Evolutionary conservation across 108 stramenopile genomes (phyloP), one percentile per base, ranked within the genome.

Genomic region (Cyclotella kingstonii): DNA sequence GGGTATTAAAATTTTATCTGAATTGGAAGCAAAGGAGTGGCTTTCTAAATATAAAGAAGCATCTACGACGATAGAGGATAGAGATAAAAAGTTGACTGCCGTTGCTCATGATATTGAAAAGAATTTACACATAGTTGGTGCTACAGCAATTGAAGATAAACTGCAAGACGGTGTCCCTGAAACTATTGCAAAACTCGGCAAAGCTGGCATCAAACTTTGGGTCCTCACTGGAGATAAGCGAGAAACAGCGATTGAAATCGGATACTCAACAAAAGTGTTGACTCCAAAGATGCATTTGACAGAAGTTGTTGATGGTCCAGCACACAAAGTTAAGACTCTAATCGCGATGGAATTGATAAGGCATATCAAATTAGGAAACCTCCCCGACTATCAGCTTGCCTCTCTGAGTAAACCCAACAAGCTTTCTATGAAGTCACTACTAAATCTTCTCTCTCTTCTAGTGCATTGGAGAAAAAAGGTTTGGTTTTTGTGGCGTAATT

Each of bases 211-310:
- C 54, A 93, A 89, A 66, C 78, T 99, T 7, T 98, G 96, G 96
- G 93, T 99, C 19, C 86, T 99, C 23, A 99, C 98, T 3, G 98
- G 98, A 19, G 98, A 98, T 72, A 99, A 99, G 61, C 64, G 91
- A 28, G 98, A 98, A 64, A 99, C 98, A 5, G 98, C 98, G 18
- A 86, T 97, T 36, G 96, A 98, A 71, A 99, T 99, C 36, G 98
- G 95, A 14, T 95, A 94, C 71, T 90, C 93, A 10, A 91, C 93
- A 7, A 68, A 86, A 39, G 91, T 98, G 26, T 77, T 98, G 40
- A 87, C 87, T 7, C 82, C 90, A 11, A 85, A 90, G 64, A 98
- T 96, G 97, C 82, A 89, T 15, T 25, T 98, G 31, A 94, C 89
- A 29, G 86, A 94, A 66, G 83, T 98, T n/a, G 63, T 84, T 31